Evolutionary conservation across 495 filamentous ascomycete genomes (phyloP), one percentile per base, ranked within the genome.

Genomic region (Clavariopsis aquatica): DNA sequence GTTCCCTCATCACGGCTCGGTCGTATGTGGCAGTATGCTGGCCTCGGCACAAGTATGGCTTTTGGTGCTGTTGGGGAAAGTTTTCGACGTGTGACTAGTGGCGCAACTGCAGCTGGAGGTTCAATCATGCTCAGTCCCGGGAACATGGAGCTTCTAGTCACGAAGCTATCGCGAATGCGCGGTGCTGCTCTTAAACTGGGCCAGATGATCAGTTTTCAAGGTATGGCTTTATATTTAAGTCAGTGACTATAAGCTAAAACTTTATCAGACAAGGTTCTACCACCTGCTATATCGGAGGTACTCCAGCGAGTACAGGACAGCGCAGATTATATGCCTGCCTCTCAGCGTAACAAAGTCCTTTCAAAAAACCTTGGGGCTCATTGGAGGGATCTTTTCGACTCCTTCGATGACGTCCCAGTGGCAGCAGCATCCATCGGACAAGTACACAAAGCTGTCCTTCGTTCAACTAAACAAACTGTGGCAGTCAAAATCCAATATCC

Each of bases 361-460:
- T 69, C 80, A 0, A 77, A 81, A 6, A 96, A 93, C 71, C 84
- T 98, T 2, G 95, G 95, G 5, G 69, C 85, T 0, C 82, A 93
- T 52, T 98, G 94, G 94, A 83, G 92, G 22, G 84, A 90, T 12
- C 77, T 97, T 1, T 98, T 93, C 71, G 78, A 76, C 12, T 84
- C 85, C 0, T 98, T 98, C 71, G 87, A 95, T 7, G 94, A 98
- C 52, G 85, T 89, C 45, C 94, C 94, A 1, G 90, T 98, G 68
- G 94, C 94, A 4, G 94, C 94, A 17, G 94, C 94, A n/a, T 97
- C 93, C 0, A 98, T 98, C 64, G 94, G 94, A 23, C 94, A 98
- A 77, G 94, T 98, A 0, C 94, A 98, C 77, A 83, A 87, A 49
- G 94, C 92, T 1, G 83, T 84, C 0, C 83, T 98, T n/a, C 86